Evolutionary conservation across 306 rosid genomes (phyloP).

Genomic region (Trichosanthes truncata): DNA sequence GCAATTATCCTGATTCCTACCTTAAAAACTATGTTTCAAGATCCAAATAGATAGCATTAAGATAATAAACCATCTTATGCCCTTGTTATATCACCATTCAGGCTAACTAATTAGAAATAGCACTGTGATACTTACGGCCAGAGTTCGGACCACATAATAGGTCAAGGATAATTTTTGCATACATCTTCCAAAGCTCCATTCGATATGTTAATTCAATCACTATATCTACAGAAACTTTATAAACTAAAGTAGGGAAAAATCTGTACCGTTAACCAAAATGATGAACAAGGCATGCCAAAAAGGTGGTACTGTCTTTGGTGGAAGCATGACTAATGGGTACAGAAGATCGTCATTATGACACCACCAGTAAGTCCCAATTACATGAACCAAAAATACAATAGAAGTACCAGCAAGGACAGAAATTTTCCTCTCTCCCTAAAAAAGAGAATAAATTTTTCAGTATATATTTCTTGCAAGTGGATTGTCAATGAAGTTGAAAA

Average conservation of each 20-base stretch:
- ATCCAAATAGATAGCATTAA: neutral
- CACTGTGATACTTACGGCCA: neutral
- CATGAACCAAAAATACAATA: constrained; percentile 51
- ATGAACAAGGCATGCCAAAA: constrained; percentile 87
- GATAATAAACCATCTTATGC: neutral
- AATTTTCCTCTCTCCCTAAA: constrained; percentile 79
- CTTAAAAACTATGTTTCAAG: neutral
- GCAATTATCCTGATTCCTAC: neutral
- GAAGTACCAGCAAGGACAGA: constrained; percentile 42
- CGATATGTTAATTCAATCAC: neutral
- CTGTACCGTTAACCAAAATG: constrained; percentile 85
- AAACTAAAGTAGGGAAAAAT: neutral
- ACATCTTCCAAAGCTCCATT: neutral
- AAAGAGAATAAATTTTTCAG: constrained; percentile 18
- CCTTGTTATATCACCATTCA: neutral
- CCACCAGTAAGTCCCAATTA: constrained; percentile 73
- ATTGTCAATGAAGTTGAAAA: neutral
- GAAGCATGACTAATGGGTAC: constrained; percentile 62
- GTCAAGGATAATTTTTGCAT: neutral
- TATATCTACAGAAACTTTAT: neutral
- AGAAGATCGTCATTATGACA: constrained; percentile 61
- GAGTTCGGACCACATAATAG: neutral
- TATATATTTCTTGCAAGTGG: neutral
- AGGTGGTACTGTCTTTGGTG: constrained; percentile 63
- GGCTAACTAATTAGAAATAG: neutral